A percentile compares a stretch with the other conserved stretches of the same genome.
phyloP scores from a whole-genome alignment of 805 yeast species.

The Candida anglica region DNA sequence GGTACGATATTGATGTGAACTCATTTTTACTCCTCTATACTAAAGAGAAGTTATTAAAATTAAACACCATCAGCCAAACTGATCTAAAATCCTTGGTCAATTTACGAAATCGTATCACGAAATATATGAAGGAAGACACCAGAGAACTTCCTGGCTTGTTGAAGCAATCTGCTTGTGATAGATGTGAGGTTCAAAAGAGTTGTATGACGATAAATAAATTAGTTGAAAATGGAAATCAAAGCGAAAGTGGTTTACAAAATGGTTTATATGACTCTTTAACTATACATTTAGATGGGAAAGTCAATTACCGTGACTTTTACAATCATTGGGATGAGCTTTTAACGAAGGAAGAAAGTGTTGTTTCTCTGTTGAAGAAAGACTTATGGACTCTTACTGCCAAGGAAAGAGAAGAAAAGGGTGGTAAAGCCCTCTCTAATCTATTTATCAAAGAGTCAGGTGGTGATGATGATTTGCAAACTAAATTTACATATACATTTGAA shows the following conservation, averaged over 20 bases:
- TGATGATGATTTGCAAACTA: conserved; percentile 16
- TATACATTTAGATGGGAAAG: conserved; percentile 38
- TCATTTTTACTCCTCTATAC: conserved; percentile 74
- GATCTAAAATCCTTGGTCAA: conserved; percentile 69
- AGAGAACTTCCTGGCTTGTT: conserved; percentile 52
- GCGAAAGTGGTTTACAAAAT: conserved; percentile 47
- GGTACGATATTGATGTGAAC: conserved; percentile 66
- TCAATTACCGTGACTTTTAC: conserved; percentile 52
- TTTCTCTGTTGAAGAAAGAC: conserved; percentile 50
- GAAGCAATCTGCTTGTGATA: conserved; percentile 52
- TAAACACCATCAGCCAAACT: conserved; percentile 46
- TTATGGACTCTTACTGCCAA: conserved; percentile 62
- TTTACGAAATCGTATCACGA: conserved; percentile 67
- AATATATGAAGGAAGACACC: conserved; percentile 47
- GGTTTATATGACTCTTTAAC: conserved; percentile 49
- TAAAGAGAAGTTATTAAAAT: conserved; percentile 49
- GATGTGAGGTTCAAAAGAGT: conserved; percentile 50
- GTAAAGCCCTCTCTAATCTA: conserved; percentile 55
- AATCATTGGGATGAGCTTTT: conserved; percentile 71
- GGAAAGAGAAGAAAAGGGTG: conserved; percentile 58
- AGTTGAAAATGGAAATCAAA: conserved; percentile 54
- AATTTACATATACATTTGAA: conserved; percentile 47
- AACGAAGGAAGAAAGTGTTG: conserved; percentile 66
- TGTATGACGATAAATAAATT: conserved; percentile 68
- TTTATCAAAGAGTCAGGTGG: conserved; percentile 27